Percentiles rank a stretch among this genome's conserved stretches.
Evolutionary conservation across 441 rosid genomes (phyloP).

Genomic region (Croton setiger): DNA sequence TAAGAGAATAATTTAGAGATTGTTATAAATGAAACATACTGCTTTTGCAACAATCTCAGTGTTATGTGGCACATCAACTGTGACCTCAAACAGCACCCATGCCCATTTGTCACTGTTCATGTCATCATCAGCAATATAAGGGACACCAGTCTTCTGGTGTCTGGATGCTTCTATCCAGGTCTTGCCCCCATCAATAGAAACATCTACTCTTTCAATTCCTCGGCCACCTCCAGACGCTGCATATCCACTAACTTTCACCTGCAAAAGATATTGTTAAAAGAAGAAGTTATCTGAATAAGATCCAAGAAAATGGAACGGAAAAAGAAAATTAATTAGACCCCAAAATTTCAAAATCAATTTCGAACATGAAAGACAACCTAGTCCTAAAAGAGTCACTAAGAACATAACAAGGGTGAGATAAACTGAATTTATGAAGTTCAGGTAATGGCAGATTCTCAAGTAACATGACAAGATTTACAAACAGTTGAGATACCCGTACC

Average conservation of each 20-base stretch:
- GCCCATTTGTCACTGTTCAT: slow-evolving; percentile 86
- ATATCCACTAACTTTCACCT: slow-evolving; percentile 81
- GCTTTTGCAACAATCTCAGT: slow-evolving; percentile 90
- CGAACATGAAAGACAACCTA: not conserved
- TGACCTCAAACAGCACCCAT: slow-evolving; percentile 90
- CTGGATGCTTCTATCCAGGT: slow-evolving; percentile 85
- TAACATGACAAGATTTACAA: not conserved
- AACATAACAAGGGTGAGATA: not conserved
- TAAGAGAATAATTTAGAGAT: not conserved
- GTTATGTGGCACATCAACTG: slow-evolving; percentile 45
- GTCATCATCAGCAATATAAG: slow-evolving; percentile 65
- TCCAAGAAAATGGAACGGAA: not conserved
- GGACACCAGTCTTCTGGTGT: slow-evolving; percentile 56
- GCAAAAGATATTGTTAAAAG: slow-evolving; percentile 20
- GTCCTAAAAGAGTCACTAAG: not conserved
- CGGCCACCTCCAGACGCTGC: slow-evolving; percentile 98
- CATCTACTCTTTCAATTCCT: slow-evolving; percentile 92
- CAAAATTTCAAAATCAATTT: not conserved
- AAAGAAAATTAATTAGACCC: not conserved
- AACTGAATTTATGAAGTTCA: not conserved
- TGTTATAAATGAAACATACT: slow-evolving; percentile 37
- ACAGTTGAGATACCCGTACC: not conserved
- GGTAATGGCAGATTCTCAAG: not conserved
- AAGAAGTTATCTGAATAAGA: slow-evolving; percentile 1
- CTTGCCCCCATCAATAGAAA: slow-evolving; percentile 91